These are phyloP conservation scores for Scedosporium aurantiacum DNA, from an alignment of 2,329 filamentous ascomycete species.

Conservation along the genomic window DNA sequence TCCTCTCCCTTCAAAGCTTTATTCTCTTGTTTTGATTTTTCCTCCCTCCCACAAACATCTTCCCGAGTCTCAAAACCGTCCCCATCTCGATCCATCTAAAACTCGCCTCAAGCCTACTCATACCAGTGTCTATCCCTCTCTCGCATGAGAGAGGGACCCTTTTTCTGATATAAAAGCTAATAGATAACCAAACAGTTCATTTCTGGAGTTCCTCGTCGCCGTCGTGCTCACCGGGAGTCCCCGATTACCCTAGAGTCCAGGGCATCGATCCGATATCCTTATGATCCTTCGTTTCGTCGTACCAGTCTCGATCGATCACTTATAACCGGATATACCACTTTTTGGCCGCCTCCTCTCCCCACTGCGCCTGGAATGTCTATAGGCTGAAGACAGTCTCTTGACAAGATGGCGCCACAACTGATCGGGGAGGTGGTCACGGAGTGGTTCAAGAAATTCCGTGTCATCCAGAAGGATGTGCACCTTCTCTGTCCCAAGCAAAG, in stretches of 20 bases:
- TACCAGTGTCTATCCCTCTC: neutral
- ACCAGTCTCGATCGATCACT: neutral
- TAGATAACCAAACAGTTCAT: neutral
- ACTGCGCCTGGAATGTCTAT: neutral
- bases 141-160: neutral
- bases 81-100: neutral
- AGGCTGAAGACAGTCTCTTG: neutral
- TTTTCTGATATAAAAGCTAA: neutral
- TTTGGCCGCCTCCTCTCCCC: neutral
- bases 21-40: too few relatives aligned
- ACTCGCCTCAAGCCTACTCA: neutral
- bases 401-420: conserved; percentile 22
- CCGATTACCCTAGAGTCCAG: neutral
- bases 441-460: conserved; percentile 31
- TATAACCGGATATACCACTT: neutral
- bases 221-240: neutral
- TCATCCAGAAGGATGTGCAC: conserved; percentile 41
- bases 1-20: too few relatives aligned
- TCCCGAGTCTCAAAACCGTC: neutral
- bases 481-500: conserved; percentile 56
- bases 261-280: neutral
- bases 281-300: neutral
- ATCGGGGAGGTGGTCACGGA: conserved; percentile 29
- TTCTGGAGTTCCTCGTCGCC: neutral
- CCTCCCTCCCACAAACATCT: neutral